These are phyloP conservation scores for Podospora conica DNA, from an alignment of 495 filamentous ascomycete genomes.

Conservation along the genomic window DNA sequence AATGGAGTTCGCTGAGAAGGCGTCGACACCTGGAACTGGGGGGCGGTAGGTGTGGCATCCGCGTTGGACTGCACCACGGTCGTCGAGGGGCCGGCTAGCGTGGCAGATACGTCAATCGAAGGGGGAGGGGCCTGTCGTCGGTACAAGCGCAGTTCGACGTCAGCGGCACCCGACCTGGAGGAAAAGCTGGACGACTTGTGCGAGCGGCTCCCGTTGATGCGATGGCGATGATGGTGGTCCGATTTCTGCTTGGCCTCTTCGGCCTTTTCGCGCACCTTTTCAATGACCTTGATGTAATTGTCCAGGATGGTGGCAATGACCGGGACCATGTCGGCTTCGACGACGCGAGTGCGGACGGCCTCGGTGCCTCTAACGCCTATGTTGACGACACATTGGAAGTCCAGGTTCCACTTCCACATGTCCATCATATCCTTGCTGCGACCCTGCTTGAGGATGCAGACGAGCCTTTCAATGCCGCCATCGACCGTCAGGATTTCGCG, in stretches of 20 bases:
- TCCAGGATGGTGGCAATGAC: slow-evolving; percentile 98
- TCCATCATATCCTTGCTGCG: slow-evolving; percentile 97
- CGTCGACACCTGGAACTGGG: slow-evolving; percentile 62
- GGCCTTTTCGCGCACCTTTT: slow-evolving; percentile 78
- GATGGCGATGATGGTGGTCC: slow-evolving; percentile 40
- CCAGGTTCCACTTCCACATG: slow-evolving; percentile 99
- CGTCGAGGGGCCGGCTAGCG: slow-evolving; percentile 42
- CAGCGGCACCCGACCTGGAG: slow-evolving; percentile 43
- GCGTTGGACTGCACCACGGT: slow-evolving; percentile 31
- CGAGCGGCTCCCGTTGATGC: slow-evolving; percentile 34
- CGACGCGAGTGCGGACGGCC: slow-evolving; percentile 83
- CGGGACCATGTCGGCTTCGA: slow-evolving; percentile 98
- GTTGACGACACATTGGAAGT: slow-evolving; percentile 97
- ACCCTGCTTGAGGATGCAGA: slow-evolving; percentile 96
- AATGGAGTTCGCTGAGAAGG: slow-evolving; percentile 70
- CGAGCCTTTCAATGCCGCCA: slow-evolving; percentile 91
- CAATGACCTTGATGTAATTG: slow-evolving; percentile 95
- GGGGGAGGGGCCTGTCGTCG: slow-evolving; percentile 42
- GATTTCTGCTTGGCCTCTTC: slow-evolving; percentile 57
- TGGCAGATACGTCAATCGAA: slow-evolving; percentile 41
- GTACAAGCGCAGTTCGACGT: slow-evolving; percentile 41
- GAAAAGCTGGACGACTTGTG: slow-evolving; percentile 44
- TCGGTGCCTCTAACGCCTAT: slow-evolving; percentile 96
- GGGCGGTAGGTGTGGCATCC: slow-evolving; percentile 57
- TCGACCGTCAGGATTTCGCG: slow-evolving; percentile 96